Evolutionary conservation across 2,329 filamentous ascomycete species (phyloP), one percentile per base, ranked within the genome.

Genomic region (Didymosphaeria variabile): DNA sequence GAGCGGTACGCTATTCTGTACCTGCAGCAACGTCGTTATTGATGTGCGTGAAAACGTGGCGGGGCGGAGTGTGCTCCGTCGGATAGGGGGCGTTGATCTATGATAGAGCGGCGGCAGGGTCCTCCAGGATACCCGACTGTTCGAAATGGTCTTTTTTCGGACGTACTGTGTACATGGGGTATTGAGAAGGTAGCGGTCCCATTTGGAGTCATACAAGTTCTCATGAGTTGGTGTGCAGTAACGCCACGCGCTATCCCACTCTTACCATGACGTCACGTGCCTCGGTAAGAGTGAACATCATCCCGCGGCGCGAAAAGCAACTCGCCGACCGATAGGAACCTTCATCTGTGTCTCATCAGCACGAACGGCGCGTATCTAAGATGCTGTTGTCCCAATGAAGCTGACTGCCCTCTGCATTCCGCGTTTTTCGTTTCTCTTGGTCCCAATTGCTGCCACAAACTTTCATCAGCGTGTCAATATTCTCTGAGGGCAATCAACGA

Each of bases 241-340:
- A 12, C 34, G 34, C 15, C 10, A 31, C 7, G 44, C 23, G 23
- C 44, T 26, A 46, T 46, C 44, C n/a, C n/a, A n/a, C n/a, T n/a
- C n/a, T n/a, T 38, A 32, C 12, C 9, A 40, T 53, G 34, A 53
- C 50, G 52, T 55, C 52, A 55, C 52, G 52, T 55, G 52, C n/a
- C 38, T 45, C 52, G 52, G 52, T 36, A 32, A 44, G 26, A 21
- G 15, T 26, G 26, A 31, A 31, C 51, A n/a, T 32, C 17, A 44
- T 23, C 36, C 23, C 36, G 45, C 36, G 50, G 50, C 34, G 50
- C 12, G 51, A 54, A 54, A 54, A 45, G 52, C 52, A 55, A 55
- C 38, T 19, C 17, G 38, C 52, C 38, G 52, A 55, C 51, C 36
- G 51, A 54, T 44, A 54, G 44, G 34, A 36, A 44, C 2, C 17